These are phyloP conservation scores for Golubevia pallescens DNA, from an alignment of 1,284 basidiomycete genomes.

Conservation along the genomic window DNA sequence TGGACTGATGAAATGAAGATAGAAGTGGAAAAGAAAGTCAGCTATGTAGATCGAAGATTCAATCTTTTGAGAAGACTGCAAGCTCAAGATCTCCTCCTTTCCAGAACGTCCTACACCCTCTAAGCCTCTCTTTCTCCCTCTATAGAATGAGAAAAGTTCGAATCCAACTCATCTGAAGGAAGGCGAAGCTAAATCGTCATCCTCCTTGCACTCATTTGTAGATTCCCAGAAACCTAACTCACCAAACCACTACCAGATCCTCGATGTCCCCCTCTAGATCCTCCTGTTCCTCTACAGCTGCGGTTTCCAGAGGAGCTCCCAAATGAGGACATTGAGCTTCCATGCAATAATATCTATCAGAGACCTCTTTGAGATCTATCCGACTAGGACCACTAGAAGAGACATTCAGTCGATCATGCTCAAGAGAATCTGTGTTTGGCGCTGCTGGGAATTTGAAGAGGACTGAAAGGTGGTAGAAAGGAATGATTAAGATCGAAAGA, in stretches of 20 bases:
- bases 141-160: no score
- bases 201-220: not conserved
- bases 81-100: no score
- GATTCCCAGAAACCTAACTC: slow-evolving; percentile 33
- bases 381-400: no score
- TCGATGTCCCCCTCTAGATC: slow-evolving; percentile 65
- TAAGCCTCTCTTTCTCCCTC: no score
- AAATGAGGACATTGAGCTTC: slow-evolving; percentile 83
- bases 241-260: slow-evolving; percentile 67
- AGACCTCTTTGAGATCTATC: no score
- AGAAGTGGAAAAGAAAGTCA: not conserved
- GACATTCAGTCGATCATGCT: no score
- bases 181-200: not conserved
- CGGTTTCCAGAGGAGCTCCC: slow-evolving; percentile 81
- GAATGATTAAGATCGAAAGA: not conserved
- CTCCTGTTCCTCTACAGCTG: slow-evolving; percentile 73
- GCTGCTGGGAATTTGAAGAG: slow-evolving; percentile 38
- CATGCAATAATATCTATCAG: slow-evolving; percentile 73
- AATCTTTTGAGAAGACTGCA: no score
- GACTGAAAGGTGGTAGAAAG: slow-evolving; percentile 11
- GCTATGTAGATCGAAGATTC: no score
- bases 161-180: not conserved
- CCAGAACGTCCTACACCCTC: no score
- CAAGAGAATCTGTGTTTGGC: no score
- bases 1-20: slow-evolving; percentile 72